These are phyloP conservation scores for Ustulina deusta DNA, from an alignment of 2,329 filamentous ascomycete genomes.

Conservation along the genomic window DNA sequence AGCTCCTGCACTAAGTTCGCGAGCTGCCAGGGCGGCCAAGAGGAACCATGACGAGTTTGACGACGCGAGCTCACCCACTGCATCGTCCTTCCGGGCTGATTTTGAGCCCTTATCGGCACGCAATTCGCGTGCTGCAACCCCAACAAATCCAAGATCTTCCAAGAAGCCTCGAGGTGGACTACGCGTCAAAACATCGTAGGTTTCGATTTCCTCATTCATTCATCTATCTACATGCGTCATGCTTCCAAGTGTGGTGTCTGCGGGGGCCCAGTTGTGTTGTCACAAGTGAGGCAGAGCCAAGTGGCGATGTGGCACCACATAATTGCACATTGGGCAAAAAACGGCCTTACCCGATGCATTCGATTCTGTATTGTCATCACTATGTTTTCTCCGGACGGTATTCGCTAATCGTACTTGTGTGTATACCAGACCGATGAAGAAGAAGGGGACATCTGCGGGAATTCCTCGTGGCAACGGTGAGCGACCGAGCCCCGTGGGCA, in stretches of 20 bases:
- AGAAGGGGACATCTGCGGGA: conserved; percentile 77
- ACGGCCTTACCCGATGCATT: conserved; percentile 32
- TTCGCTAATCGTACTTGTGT: conserved; percentile 41
- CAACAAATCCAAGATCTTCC: conserved; percentile 64
- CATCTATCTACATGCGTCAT: conserved; percentile 31
- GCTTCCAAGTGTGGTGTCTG: conserved; percentile 45
- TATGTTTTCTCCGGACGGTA: conserved; percentile 23
- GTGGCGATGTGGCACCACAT: conserved; percentile 53
- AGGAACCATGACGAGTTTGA: conserved; percentile 67
- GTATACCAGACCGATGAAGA: conserved; percentile 76
- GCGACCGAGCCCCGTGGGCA: conserved; percentile 70
- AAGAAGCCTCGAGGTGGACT: conserved; percentile 72
- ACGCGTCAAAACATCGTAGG: conserved; percentile 77
- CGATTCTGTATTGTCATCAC: conserved; percentile 29
- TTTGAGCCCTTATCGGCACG: conserved; percentile 60
- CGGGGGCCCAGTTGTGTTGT: conserved; percentile 45
- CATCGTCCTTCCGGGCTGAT: conserved; percentile 62
- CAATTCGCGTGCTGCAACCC: conserved; percentile 71
- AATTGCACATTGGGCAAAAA: conserved; percentile 45
- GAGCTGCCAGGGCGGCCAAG: conserved; percentile 57
- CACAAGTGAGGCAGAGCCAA: conserved; percentile 47
- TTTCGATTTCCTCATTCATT: conserved; percentile 48
- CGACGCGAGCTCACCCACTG: conserved; percentile 64
- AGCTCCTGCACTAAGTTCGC: conserved; percentile 46
- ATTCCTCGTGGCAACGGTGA: conserved; percentile 74